Evolutionary conservation across 2,329 filamentous ascomycete genomes (phyloP).

Genomic region (Pyrenochaeta sp.): DNA sequence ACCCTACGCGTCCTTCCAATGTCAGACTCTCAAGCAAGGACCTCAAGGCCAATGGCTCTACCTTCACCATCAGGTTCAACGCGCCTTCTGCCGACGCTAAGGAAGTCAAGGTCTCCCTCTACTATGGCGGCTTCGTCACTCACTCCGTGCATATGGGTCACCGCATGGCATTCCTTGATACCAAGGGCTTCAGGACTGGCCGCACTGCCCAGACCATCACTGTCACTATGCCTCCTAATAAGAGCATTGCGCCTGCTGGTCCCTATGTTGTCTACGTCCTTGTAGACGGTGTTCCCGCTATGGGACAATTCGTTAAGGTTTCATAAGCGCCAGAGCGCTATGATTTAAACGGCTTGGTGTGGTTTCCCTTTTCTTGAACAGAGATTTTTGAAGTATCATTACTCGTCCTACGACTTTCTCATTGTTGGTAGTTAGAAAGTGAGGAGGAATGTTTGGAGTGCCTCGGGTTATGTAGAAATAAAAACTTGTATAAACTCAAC

Average conservation of each 20-base stretch:
- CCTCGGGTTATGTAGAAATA: neutral
- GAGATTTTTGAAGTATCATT: neutral
- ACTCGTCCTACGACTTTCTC: neutral
- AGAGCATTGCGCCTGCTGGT: slow-evolving; percentile 65
- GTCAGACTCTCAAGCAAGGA: slow-evolving; percentile 56
- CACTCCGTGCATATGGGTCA: slow-evolving; percentile 70
- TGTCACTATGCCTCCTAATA: slow-evolving; percentile 64
- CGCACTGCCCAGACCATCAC: slow-evolving; percentile 56
- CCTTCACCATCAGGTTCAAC: slow-evolving; percentile 60
- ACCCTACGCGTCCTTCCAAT: slow-evolving; percentile 60
- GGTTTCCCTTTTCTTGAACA: neutral
- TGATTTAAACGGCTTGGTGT: neutral
- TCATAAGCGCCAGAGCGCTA: slow-evolving; percentile 25
- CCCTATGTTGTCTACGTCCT: slow-evolving; percentile 69
- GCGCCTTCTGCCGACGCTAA: slow-evolving; percentile 51
- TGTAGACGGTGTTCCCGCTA: slow-evolving; percentile 62
- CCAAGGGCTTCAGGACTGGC: slow-evolving; percentile 56
- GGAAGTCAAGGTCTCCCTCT: slow-evolving; percentile 60
- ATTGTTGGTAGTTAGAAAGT: neutral
- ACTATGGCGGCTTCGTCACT: slow-evolving; percentile 68
- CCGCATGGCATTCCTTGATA: slow-evolving; percentile 64
- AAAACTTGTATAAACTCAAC: neutral
- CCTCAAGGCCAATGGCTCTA: slow-evolving; percentile 55
- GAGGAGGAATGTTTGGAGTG: neutral
- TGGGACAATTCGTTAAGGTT: slow-evolving; percentile 62